Evolutionary conservation across 2,329 filamentous ascomycete genomes (phyloP).

Genomic region (Ascochyta pisi): DNA sequence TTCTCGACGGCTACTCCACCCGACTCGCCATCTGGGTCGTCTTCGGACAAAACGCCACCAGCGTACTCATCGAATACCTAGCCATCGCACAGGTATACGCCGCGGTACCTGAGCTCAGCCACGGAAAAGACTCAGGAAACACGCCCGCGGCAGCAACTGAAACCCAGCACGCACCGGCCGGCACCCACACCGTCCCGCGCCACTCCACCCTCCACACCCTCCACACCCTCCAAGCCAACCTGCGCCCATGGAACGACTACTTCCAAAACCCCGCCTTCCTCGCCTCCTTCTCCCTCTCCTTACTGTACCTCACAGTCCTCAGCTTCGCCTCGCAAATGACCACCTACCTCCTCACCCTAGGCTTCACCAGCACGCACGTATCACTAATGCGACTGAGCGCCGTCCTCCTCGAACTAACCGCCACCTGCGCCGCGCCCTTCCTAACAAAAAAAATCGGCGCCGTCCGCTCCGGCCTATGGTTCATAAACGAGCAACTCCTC

Average conservation of each 20-base stretch:
- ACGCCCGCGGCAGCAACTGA: slow-evolving; percentile 10
- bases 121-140: slow-evolving; percentile 15
- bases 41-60: slow-evolving; percentile 58
- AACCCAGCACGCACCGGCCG: slow-evolving; percentile 15
- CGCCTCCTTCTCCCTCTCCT: slow-evolving; percentile 64
- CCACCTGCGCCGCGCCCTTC: slow-evolving; percentile 66
- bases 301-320: slow-evolving; percentile 65
- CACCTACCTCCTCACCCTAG: slow-evolving; percentile 65
- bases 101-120: slow-evolving; percentile 40
- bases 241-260: slow-evolving; percentile 52
- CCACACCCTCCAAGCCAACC: slow-evolving; percentile 8
- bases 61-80: slow-evolving; percentile 61
- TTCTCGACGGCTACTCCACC: slow-evolving; percentile 59
- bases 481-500: slow-evolving; percentile 70
- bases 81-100: slow-evolving; percentile 56
- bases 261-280: slow-evolving; percentile 63
- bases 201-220: slow-evolving; percentile 1
- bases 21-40: slow-evolving; percentile 58
- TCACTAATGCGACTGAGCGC: slow-evolving; percentile 61
- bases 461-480: slow-evolving; percentile 74
- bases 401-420: slow-evolving; percentile 64
- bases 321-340: slow-evolving; percentile 64
- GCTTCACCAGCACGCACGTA: slow-evolving; percentile 60
- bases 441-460: slow-evolving; percentile 59
- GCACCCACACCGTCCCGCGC: slow-evolving; percentile 10